These are phyloP conservation scores for Fereydounia khargensis DNA, from an alignment of 1,284 basidiomycete species.

Conservation along the genomic window DNA sequence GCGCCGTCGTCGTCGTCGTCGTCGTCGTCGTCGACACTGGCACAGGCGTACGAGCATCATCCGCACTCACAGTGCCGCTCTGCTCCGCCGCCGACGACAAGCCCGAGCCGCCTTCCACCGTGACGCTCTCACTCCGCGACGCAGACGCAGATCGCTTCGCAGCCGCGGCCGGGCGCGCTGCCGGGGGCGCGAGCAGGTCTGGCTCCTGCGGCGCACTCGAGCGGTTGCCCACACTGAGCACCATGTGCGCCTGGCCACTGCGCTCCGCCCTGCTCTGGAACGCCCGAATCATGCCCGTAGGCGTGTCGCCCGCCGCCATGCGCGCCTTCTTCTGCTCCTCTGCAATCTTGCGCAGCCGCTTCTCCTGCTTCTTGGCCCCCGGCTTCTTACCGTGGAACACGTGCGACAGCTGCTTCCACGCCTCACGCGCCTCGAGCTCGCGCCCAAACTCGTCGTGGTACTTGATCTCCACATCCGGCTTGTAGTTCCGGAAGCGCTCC, in stretches of 20 bases:
- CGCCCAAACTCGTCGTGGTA: constrained; percentile 92
- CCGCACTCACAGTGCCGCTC: too few relatives aligned
- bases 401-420: constrained; percentile 58
- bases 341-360: constrained; percentile 45
- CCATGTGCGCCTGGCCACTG: constrained; percentile 56
- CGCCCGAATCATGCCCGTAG: constrained; percentile 47
- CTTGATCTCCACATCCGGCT: constrained; percentile 91
- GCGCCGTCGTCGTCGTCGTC: too few relatives aligned
- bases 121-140: too few relatives aligned
- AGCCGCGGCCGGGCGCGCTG: too few relatives aligned
- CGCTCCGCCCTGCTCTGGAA: constrained; percentile 47
- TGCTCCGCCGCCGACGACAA: too few relatives aligned
- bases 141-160: too few relatives aligned
- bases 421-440: constrained; percentile 80
- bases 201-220: constrained; percentile 51
- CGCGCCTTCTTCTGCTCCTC: constrained; percentile 50
- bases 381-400: constrained; percentile 55
- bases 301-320: constrained; percentile 54
- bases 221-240: constrained; percentile 49
- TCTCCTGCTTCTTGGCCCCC: constrained; percentile 51
- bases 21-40: too few relatives aligned
- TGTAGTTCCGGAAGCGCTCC: constrained; percentile 87
- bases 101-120: too few relatives aligned
- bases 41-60: too few relatives aligned
- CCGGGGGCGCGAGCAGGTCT: constrained; percentile 33